Evolutionary conservation across 345 rosid species (phyloP).

Genomic region (Camelina neglecta): DNA sequence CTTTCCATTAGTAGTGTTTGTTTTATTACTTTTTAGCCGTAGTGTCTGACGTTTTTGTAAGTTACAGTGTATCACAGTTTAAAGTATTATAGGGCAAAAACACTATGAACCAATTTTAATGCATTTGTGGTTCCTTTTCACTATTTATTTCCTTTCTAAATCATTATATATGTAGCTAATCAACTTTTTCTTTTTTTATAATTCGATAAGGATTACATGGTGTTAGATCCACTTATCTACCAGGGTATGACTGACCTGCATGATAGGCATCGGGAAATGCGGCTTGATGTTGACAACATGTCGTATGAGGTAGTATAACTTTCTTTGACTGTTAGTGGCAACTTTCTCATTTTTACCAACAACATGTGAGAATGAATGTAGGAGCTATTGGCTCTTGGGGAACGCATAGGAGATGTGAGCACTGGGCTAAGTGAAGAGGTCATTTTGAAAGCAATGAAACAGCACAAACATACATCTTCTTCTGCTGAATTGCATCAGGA

Average conservation of each 20-base stretch:
- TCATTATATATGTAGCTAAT: conserved; percentile 18
- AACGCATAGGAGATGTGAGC: conserved; percentile 84
- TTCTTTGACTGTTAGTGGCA: conserved; percentile 10
- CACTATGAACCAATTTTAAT: background rate
- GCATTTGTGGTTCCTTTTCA: background rate
- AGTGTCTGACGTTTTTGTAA: conserved; percentile 19
- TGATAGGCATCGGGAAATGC: conserved; percentile 92
- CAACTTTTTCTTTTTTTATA: background rate
- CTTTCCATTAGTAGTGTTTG: conserved; percentile 3
- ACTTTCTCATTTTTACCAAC: background rate
- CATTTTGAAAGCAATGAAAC: conserved; percentile 59
- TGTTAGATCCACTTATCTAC: conserved; percentile 72
- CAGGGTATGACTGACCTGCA: conserved; percentile 76
- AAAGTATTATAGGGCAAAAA: background rate
- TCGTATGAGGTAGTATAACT: conserved; percentile 75
- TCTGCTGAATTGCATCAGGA: conserved; percentile 47
- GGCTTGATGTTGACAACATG: conserved; percentile 97
- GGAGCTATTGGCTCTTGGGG: conserved; percentile 92
- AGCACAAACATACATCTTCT: conserved; percentile 46
- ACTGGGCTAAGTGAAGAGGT: conserved; percentile 85
- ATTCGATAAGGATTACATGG: conserved; percentile 74
- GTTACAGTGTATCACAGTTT: conserved; percentile 11
- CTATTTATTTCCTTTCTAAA: background rate
- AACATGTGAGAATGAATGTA: conserved; percentile 40
- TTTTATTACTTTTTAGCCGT: conserved; percentile 7